Evolutionary conservation across 345 rosid species (phyloP).

Genomic region (Schrenkiella parvula): DNA sequence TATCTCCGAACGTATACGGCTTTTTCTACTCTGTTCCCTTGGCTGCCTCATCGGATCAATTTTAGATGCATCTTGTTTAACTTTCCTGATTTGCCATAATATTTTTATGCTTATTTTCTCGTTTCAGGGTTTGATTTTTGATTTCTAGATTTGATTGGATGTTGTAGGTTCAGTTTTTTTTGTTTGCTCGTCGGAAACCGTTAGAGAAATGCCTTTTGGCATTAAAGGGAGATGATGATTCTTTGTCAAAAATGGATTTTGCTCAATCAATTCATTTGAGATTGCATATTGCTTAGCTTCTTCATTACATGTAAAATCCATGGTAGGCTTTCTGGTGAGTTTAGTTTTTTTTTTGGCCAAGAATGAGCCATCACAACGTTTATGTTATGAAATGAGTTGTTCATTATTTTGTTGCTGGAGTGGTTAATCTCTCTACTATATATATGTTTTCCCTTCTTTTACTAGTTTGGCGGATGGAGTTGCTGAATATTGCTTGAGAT

Average conservation of each 20-base stretch:
- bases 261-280: not conserved
- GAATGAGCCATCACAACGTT: not conserved
- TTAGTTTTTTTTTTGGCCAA: not conserved
- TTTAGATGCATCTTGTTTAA: not conserved
- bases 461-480: slow-evolving; percentile 28
- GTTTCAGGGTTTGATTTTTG: not conserved
- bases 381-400: not conserved
- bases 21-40: slow-evolving; percentile 1
- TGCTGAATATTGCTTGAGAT: slow-evolving; percentile 24
- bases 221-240: not conserved
- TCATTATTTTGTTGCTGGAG: not conserved
- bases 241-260: not conserved
- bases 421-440: not conserved
- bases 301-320: not conserved
- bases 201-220: not conserved
- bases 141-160: not conserved
- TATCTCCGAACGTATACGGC: slow-evolving; percentile 1
- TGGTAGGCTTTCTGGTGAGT: not conserved
- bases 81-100: not conserved
- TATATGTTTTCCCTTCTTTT: not conserved
- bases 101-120: not conserved
- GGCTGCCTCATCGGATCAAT: slow-evolving; percentile 7
- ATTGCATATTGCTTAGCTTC: not conserved
- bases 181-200: slow-evolving; percentile 2
- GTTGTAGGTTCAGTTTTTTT: not conserved